Percentiles rank a stretch among this genome's conserved stretches.
Conservation (phyloP, 78 protist species). For the Dictyostelium brefeldianum region DNA sequence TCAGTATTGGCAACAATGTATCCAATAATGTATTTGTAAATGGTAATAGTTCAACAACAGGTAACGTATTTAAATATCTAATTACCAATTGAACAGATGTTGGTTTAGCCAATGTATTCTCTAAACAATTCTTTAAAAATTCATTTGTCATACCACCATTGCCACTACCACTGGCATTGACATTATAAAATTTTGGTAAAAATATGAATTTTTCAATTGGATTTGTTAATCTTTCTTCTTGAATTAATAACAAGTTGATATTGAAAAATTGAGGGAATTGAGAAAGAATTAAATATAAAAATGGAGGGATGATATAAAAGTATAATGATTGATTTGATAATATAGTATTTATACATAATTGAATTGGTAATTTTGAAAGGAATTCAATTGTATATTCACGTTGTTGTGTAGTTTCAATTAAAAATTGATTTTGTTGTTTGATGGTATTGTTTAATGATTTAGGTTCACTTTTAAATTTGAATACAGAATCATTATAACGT, state of each 20-base stretch:
- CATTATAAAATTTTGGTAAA: conserved; percentile 1
- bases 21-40: neutral
- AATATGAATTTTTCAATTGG: conserved; percentile 8
- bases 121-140: neutral
- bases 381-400: conserved; percentile 52
- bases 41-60: neutral
- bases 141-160: neutral
- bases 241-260: conserved; percentile 20
- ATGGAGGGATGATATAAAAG: conserved; percentile 70
- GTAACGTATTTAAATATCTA: conserved; percentile 22
- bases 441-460: neutral
- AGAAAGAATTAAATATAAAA: conserved; percentile 46
- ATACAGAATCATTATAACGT: conserved; percentile 45
- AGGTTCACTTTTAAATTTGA: conserved; percentile 41
- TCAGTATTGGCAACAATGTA: conserved; percentile 23
- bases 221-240: conserved; percentile 47
- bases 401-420: conserved; percentile 48
- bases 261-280: conserved; percentile 71
- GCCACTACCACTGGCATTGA: neutral
- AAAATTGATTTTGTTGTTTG: neutral
- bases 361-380: conserved; percentile 67
- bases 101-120: conserved; percentile 13
- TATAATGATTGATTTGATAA: conserved; percentile 31
- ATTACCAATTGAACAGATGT: conserved; percentile 44
- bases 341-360: conserved; percentile 29